Percentiles rank a stretch among this genome's conserved stretches.
phyloP scores from a whole-genome alignment of 1,284 basidiomycete species.

The Testicularia cyperi region DNA sequence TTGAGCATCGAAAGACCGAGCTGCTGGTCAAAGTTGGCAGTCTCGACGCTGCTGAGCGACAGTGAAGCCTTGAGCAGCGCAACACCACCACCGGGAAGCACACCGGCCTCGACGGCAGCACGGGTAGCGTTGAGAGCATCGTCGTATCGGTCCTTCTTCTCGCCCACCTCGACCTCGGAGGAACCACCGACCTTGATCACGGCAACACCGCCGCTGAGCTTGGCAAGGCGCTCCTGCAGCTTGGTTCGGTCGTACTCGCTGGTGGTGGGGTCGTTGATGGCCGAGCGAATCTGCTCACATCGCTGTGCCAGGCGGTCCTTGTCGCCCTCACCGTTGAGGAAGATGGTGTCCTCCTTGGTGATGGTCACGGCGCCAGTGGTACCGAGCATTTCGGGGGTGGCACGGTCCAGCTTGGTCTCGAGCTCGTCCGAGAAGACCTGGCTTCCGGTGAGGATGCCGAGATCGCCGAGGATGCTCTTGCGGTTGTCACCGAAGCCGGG shows the following conservation, averaged over 20 bases:
- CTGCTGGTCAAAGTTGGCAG: conserved; percentile 95
- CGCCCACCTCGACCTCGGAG: conserved; percentile 92
- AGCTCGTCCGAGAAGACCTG: conserved; percentile 98
- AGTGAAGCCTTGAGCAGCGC: conserved; percentile 86
- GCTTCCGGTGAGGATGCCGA: conserved; percentile 94
- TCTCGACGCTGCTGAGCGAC: conserved; percentile 74
- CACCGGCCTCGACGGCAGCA: conserved; percentile 96
- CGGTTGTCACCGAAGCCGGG: conserved; percentile 99
- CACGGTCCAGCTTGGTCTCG: conserved; percentile 94
- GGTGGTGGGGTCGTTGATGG: conserved; percentile 80
- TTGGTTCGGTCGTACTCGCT: conserved; percentile 93
- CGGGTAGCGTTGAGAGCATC: conserved; percentile 96
- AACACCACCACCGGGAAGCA: conserved; percentile 85
- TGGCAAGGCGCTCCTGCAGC: conserved; percentile 94
- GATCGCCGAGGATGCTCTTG: conserved; percentile 93
- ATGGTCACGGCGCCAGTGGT: conserved; percentile 87
- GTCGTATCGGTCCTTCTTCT: conserved; percentile 99
- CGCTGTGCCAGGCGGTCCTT: conserved; percentile 52
- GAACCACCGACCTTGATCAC: conserved; percentile 97
- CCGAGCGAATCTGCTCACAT: conserved; percentile 89
- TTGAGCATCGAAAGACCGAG: conserved; percentile 92
- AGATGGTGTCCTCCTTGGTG: conserved; percentile 97
- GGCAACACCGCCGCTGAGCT: conserved; percentile 91
- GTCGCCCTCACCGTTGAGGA: conserved; percentile 78
- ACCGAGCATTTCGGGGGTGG: conserved; percentile 85